Conservation (phyloP, 352 stramenopile species). For the Phytophthora pinifolia region DNA sequence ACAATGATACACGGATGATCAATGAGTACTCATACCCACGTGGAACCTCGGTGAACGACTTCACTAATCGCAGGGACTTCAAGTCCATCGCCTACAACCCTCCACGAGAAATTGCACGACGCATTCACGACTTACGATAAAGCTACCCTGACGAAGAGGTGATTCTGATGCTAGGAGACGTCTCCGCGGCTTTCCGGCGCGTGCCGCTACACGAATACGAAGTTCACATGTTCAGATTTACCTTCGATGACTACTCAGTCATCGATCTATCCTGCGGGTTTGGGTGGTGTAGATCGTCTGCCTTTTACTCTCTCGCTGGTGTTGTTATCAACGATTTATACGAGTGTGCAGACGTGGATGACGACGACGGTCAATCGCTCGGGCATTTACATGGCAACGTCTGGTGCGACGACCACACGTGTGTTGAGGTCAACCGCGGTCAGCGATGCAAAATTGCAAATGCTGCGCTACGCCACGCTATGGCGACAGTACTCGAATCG, state of each 20-base stretch:
- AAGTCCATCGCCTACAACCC: slow-evolving; percentile 13
- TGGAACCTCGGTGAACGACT: slow-evolving; percentile 15
- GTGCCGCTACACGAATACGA: slow-evolving; percentile 14
- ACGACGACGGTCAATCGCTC: no score
- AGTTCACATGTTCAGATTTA: slow-evolving; percentile 25
- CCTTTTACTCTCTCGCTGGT: slow-evolving; percentile 21
- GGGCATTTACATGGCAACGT: no score
- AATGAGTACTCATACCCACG: slow-evolving; percentile 18
- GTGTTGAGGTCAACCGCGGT: slow-evolving; percentile 12
- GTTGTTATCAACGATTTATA: slow-evolving; percentile 19
- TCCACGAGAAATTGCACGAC: slow-evolving; percentile 19
- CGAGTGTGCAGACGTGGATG: neutral
- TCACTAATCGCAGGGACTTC: slow-evolving; percentile 11
- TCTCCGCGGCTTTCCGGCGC: slow-evolving; percentile 31
- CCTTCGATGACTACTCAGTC: slow-evolving; percentile 18
- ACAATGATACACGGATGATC: slow-evolving; percentile 4
- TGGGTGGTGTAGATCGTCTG: no score
- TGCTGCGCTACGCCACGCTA: slow-evolving; percentile 1
- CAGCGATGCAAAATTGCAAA: slow-evolving; percentile 4
- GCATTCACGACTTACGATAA: slow-evolving; percentile 8
- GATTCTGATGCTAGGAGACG: slow-evolving; percentile 25
- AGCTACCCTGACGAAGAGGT: slow-evolving; percentile 7
- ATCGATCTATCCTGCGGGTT: slow-evolving; percentile 22
- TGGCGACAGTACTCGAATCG: slow-evolving; percentile 21
- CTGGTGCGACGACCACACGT: slow-evolving; percentile 30